Conservation (phyloP, 768 basidiomycete species). For the Trametes cubensis region DNA sequence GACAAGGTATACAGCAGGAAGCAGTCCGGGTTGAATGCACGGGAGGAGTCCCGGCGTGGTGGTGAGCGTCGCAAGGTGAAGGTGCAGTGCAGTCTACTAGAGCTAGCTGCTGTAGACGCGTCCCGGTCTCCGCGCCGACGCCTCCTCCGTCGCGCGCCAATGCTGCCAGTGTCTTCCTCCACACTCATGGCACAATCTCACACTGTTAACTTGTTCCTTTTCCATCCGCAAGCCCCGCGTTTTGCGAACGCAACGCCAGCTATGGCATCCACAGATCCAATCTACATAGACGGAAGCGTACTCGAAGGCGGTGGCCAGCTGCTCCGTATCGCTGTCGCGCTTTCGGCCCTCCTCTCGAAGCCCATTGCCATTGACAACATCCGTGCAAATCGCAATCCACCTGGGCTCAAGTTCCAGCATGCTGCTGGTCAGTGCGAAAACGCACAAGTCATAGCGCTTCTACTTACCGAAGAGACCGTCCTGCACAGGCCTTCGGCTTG, state of each 20-base stretch:
- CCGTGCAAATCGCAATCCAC: slow-evolving; percentile 56
- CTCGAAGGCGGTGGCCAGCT: slow-evolving; percentile 71
- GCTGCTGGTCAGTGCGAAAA: slow-evolving; percentile 51
- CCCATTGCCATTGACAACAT: slow-evolving; percentile 64
- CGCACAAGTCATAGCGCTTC: background rate
- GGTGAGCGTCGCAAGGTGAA: slow-evolving; percentile 7
- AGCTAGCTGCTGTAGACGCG: background rate
- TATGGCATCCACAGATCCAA: background rate
- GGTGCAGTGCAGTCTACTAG: background rate
- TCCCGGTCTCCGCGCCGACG: slow-evolving; percentile 10
- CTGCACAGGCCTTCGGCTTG: slow-evolving; percentile 61
- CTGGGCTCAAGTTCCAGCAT: slow-evolving; percentile 76
- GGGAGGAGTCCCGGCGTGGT: slow-evolving; percentile 1
- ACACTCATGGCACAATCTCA: background rate
- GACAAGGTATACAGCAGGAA: slow-evolving; percentile 15
- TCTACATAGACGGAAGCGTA: slow-evolving; percentile 44
- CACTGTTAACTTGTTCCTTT: background rate
- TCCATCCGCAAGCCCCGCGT: too few relatives aligned
- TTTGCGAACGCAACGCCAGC: background rate
- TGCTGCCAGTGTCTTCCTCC: too few relatives aligned
- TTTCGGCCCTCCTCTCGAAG: slow-evolving; percentile 64
- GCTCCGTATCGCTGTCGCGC: slow-evolving; percentile 65
- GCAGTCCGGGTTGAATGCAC: slow-evolving; percentile 3
- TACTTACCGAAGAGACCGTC: background rate
- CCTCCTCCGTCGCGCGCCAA: background rate